A percentile compares a stretch with the other conserved stretches of the same genome.
phyloP scores from a whole-genome alignment of 257 asterid species.

The Fraxinus excelsior region DNA sequence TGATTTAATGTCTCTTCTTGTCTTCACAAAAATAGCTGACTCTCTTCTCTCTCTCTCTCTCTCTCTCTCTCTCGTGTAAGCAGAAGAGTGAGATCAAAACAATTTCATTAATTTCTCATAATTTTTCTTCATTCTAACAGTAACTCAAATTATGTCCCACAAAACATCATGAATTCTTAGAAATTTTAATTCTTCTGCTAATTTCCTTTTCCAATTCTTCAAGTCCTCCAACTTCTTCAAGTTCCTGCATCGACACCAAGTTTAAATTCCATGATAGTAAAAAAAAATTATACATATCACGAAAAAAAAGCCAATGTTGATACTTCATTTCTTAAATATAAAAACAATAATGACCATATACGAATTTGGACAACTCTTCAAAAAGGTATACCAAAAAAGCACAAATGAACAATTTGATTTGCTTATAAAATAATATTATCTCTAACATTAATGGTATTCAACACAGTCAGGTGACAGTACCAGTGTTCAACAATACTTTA shows the following conservation, averaged over 20 bases:
- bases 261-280: not conserved
- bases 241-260: conserved; percentile 49
- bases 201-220: conserved; percentile 77
- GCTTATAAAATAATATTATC: too few relatives aligned
- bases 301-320: not conserved
- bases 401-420: not conserved
- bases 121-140: too few relatives aligned
- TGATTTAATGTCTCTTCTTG: too few relatives aligned
- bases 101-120: not conserved
- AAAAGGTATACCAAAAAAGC: not conserved
- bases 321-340: not conserved
- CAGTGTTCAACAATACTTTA: too few relatives aligned
- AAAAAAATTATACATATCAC: not conserved
- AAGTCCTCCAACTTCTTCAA: conserved; percentile 82
- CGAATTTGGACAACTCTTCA: too few relatives aligned
- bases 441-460: too few relatives aligned
- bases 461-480: too few relatives aligned
- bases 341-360: too few relatives aligned
- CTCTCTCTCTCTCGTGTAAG: too few relatives aligned
- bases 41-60: too few relatives aligned
- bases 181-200: conserved; percentile 52
- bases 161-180: conserved; percentile 42
- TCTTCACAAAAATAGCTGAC: too few relatives aligned
- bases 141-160: not conserved
- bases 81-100: too few relatives aligned